These are phyloP conservation scores for Lichtheimia hyalospora DNA, from an alignment of 371 early-diverging fungal species.

Conservation along the genomic window DNA sequence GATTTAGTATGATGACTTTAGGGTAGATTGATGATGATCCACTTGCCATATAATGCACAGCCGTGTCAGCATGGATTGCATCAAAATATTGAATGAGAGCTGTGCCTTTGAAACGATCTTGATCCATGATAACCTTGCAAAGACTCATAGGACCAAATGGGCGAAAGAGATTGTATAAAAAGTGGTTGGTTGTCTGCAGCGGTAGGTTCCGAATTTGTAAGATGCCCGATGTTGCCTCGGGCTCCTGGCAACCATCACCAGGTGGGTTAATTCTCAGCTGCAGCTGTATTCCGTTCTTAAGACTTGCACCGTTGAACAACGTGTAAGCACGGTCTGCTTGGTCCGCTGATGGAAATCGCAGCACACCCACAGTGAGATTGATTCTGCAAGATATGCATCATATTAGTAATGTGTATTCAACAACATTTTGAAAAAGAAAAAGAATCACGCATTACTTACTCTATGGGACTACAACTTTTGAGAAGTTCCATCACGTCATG, in stretches of 20 bases:
- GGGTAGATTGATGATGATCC: not conserved
- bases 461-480: conserved; percentile 27
- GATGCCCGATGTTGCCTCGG: conserved; percentile 34
- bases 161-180: conserved; percentile 43
- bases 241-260: conserved; percentile 22
- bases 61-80: conserved; percentile 32
- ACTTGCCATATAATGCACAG: conserved; percentile 39
- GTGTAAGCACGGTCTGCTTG: conserved; percentile 44
- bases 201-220: conserved; percentile 41
- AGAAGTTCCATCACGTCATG: conserved; percentile 33
- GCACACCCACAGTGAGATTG: not conserved
- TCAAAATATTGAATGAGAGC: conserved; percentile 51
- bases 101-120: conserved; percentile 34
- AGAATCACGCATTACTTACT: conserved; percentile 22
- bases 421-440: conserved; percentile 5
- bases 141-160: conserved; percentile 50
- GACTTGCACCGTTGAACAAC: conserved; percentile 32
- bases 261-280: conserved; percentile 32
- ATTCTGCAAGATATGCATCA: not conserved
- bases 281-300: conserved; percentile 23
- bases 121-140: conserved; percentile 38
- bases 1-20: not conserved
- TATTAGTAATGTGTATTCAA: conserved; percentile 7
- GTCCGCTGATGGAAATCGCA: not conserved
- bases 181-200: conserved; percentile 26